phyloP scores from a whole-genome alignment of 148 eudicot genomes.

The Beta vulgaris region DNA sequence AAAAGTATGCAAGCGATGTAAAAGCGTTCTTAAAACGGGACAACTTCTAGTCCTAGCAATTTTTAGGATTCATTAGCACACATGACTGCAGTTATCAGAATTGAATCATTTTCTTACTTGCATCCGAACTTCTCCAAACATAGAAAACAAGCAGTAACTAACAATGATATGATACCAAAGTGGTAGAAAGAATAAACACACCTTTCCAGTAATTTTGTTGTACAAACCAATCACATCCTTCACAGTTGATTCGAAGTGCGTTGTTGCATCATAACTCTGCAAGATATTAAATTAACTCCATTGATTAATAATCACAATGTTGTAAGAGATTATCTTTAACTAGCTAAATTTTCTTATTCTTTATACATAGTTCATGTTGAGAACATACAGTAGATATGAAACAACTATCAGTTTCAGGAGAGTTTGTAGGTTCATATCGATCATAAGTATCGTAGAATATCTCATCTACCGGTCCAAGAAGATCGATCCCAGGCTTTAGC shows the following conservation, averaged over 20 bases:
- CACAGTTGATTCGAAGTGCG: conserved; percentile 76
- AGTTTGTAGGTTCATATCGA: conserved; percentile 70
- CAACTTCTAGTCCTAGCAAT: too few relatives aligned
- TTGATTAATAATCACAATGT: neutral
- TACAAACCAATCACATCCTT: conserved; percentile 66
- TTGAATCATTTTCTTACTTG: too few relatives aligned
- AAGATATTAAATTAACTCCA: conserved; percentile 11
- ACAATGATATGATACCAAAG: neutral
- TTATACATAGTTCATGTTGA: neutral
- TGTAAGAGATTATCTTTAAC: neutral
- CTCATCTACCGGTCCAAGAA: conserved; percentile 89
- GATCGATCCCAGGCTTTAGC: conserved; percentile 82
- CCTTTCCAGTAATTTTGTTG: conserved; percentile 75
- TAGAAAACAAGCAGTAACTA: neutral
- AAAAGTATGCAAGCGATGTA: too few relatives aligned
- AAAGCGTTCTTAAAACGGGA: too few relatives aligned
- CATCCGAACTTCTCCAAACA: too few relatives aligned
- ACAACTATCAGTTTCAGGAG: conserved; percentile 56
- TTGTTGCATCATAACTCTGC: conserved; percentile 77
- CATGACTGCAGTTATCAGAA: too few relatives aligned
- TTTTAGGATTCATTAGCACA: too few relatives aligned
- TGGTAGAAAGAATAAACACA: conserved; percentile 16
- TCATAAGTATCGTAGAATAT: conserved; percentile 83
- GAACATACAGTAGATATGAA: conserved; percentile 77
- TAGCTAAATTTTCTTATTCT: neutral